Conservation (phyloP, 2,329 filamentous ascomycete genomes). For the Penicillium capsulatum region DNA sequence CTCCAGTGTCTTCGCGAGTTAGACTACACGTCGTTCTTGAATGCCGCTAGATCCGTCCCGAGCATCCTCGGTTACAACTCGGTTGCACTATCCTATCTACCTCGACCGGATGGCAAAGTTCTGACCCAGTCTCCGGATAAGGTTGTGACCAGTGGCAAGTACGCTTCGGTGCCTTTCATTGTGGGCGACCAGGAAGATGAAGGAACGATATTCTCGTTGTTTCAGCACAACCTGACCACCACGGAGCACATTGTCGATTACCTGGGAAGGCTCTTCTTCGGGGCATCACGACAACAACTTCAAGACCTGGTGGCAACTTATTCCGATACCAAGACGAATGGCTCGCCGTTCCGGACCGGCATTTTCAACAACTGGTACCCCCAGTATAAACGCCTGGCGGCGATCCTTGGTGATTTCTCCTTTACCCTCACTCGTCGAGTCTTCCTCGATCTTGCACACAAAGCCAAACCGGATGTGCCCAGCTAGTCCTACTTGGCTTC, state of each 20-base stretch:
- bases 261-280: conserved; percentile 58
- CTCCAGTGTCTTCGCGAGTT: conserved; percentile 48
- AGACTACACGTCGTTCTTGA: conserved; percentile 49
- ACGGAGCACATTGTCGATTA: conserved; percentile 59
- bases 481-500: conserved; percentile 71
- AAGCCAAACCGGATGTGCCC: conserved; percentile 55
- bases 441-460: conserved; percentile 52
- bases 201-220: conserved; percentile 68
- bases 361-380: conserved; percentile 68
- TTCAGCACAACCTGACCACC: conserved; percentile 64
- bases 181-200: conserved; percentile 77
- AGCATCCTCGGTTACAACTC: conserved; percentile 63
- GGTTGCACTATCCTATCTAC: conserved; percentile 68
- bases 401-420: conserved; percentile 68
- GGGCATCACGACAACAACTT: conserved; percentile 51
- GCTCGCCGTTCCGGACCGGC: conserved; percentile 68
- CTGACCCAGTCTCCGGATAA: conserved; percentile 62
- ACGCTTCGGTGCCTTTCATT: conserved; percentile 59
- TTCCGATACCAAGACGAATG: conserved; percentile 51
- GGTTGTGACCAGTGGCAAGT: conserved; percentile 51
- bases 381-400: conserved; percentile 71
- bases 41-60: conserved; percentile 67
- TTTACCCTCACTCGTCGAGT: conserved; percentile 68
- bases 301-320: conserved; percentile 60
- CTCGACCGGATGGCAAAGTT: conserved; percentile 64